phyloP scores from a whole-genome alignment of 768 basidiomycete species.

The Trametes villosa region DNA sequence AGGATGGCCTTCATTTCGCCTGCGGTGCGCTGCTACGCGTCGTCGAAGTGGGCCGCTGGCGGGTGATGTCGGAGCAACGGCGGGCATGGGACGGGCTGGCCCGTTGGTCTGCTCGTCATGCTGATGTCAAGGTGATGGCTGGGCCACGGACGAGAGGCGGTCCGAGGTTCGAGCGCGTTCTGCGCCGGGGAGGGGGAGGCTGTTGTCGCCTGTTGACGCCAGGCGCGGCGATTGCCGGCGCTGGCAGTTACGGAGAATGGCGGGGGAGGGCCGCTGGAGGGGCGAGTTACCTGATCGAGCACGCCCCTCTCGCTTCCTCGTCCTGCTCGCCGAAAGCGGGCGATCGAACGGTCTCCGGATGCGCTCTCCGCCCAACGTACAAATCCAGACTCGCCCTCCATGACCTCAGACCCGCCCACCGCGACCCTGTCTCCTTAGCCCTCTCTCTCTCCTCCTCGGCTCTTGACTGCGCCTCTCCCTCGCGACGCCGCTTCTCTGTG shows the following conservation, averaged over 20 bases:
- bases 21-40: neutral
- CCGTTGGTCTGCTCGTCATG: slow-evolving; percentile 1
- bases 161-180: slow-evolving; percentile 16
- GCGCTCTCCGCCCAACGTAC: slow-evolving; percentile 17
- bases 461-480: too few species aligned
- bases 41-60: neutral
- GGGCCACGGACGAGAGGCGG: neutral
- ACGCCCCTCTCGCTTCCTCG: slow-evolving; percentile 12
- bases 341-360: slow-evolving; percentile 22
- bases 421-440: too few species aligned
- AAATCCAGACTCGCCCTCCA: slow-evolving; percentile 23
- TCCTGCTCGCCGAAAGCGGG: slow-evolving; percentile 19
- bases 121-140: slow-evolving; percentile 19
- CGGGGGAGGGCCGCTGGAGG: neutral
- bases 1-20: slow-evolving; percentile 2
- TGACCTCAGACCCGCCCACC: too few species aligned
- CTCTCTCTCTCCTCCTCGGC: too few species aligned
- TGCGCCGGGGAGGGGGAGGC: neutral
- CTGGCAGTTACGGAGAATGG: neutral
- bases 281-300: slow-evolving; percentile 21
- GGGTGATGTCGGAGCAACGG: slow-evolving; percentile 8
- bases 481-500: too few species aligned
- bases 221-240: slow-evolving; percentile 22
- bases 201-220: slow-evolving; percentile 16
- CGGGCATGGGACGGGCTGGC: slow-evolving; percentile 3